Base-by-base conservation (phyloP, 345 rosid species). In the Nasturtium officinale region DNA sequence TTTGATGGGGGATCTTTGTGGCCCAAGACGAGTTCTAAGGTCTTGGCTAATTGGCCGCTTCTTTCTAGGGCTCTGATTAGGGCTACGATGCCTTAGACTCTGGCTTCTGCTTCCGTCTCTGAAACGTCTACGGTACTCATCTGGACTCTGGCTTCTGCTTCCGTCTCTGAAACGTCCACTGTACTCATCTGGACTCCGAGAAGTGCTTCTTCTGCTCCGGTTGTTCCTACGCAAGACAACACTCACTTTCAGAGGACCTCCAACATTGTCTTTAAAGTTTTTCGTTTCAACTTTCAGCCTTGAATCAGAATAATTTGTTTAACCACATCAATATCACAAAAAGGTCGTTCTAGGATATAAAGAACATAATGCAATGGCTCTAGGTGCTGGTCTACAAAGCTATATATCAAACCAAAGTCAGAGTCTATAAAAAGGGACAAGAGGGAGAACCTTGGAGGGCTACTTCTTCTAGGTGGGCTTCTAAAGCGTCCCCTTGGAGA, bases 401-500 rank as follows among this genome's bases (percentile, higher is more conserved):
- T 30, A 35, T 20, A 61, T 43, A 61, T 53, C 42, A 20, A 42
- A 17, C 23, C 4, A 55, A 51, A 52, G 43, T 13, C 38, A 65
- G 7, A 54, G 5, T 20, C 45, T 11, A 6, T 10, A 62, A 10
- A 52, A 18, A 68, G 72, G n/a, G 20, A 64, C 16, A 23, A 62
- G 78, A 76, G 80, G 64, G 70, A 64, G 6, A 73, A 90, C 98
- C 99, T 91, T n/a, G 83, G 86, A 48, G 98, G 91, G 67, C 93
- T 88, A 68, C 86, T 81, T 76, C 84, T 86, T 77, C 96, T 89
- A 18, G 79, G 87, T 21, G 96, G 89, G 76, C 89, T 90, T 86
- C 87, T 84, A 76, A 82, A 75, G 48, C 83, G 86, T 65, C 89
- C 77, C 9, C 54, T 75, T 6, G 87, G 84, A 9, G 86, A 84